A percentile compares a stretch with the other conserved stretches of the same genome.
These are phyloP conservation scores for Psidium guajava DNA, from an alignment of 345 rosid species.

Conservation along the genomic window DNA sequence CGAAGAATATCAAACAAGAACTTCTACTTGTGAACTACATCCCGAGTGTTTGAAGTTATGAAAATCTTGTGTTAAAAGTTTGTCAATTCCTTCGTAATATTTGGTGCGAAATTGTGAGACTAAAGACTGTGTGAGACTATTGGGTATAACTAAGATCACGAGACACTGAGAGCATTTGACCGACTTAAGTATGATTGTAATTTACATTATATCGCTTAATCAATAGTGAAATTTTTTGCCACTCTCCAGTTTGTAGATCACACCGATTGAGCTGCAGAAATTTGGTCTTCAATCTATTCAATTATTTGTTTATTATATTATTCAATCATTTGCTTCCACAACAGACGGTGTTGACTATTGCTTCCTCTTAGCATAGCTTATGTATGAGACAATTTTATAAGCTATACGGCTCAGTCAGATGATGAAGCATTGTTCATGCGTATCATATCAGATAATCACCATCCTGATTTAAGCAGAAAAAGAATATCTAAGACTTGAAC, in stretches of 20 bases:
- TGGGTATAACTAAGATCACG: neutral
- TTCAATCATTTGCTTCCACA: neutral
- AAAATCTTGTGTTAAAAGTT: neutral
- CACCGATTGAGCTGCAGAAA: too few species aligned
- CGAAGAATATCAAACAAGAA: neutral
- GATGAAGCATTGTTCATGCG: neutral
- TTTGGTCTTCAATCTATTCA: neutral
- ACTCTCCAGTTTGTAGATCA: too few species aligned
- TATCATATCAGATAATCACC: too few species aligned
- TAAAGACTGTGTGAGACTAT: neutral
- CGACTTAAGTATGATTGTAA: neutral
- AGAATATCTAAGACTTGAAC: neutral
- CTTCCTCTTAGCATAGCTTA: neutral
- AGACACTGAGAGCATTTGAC: neutral
- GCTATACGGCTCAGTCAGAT: neutral
- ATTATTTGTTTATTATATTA: neutral
- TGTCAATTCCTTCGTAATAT: neutral
- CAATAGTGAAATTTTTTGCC: too few species aligned
- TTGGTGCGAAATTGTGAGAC: neutral
- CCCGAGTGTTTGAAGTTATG: neutral
- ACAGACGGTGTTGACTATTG: neutral
- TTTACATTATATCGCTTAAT: fast-evolving
- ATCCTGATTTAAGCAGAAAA: too few species aligned
- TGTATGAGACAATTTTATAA: neutral
- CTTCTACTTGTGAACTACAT: neutral